phyloP scores from a whole-genome alignment of 495 filamentous ascomycete species.

The Penicillium verhagenii region DNA sequence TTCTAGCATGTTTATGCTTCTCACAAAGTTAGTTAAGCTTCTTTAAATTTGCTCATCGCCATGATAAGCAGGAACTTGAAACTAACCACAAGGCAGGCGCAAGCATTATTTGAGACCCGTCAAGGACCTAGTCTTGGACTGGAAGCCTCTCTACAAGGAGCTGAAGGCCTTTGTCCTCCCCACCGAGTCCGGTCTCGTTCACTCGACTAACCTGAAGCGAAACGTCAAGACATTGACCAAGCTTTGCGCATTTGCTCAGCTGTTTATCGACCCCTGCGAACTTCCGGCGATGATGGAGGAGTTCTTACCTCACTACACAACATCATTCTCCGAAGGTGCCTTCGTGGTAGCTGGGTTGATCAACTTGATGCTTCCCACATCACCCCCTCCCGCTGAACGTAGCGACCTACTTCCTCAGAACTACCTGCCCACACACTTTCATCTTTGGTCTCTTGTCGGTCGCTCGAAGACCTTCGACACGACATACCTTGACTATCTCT shows the following conservation, averaged over 20 bases:
- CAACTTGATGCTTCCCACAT: slow-evolving; percentile 84
- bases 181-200: slow-evolving; percentile 65
- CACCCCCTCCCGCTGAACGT: slow-evolving; percentile 68
- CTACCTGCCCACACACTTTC: slow-evolving; percentile 89
- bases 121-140: slow-evolving; percentile 86
- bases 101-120: slow-evolving; percentile 92
- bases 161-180: slow-evolving; percentile 87
- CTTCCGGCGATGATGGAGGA: slow-evolving; percentile 88
- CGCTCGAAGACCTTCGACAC: slow-evolving; percentile 86
- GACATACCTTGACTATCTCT: slow-evolving; percentile 84
- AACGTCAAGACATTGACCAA: slow-evolving; percentile 77
- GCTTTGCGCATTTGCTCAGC: slow-evolving; percentile 82
- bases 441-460: slow-evolving; percentile 91
- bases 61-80: slow-evolving; percentile 1
- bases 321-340: slow-evolving; percentile 83
- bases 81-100: slow-evolving; percentile 59
- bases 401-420: slow-evolving; percentile 74
- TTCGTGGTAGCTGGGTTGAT: slow-evolving; percentile 84
- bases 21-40: slow-evolving; percentile 73
- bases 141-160: slow-evolving; percentile 89
- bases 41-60: neutral
- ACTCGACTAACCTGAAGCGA: slow-evolving; percentile 62
- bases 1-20: slow-evolving; percentile 89
- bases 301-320: slow-evolving; percentile 91
- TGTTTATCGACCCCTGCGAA: slow-evolving; percentile 89